Conservation (phyloP, 257 asterid genomes). For the Orobanche coerulescens region DNA sequence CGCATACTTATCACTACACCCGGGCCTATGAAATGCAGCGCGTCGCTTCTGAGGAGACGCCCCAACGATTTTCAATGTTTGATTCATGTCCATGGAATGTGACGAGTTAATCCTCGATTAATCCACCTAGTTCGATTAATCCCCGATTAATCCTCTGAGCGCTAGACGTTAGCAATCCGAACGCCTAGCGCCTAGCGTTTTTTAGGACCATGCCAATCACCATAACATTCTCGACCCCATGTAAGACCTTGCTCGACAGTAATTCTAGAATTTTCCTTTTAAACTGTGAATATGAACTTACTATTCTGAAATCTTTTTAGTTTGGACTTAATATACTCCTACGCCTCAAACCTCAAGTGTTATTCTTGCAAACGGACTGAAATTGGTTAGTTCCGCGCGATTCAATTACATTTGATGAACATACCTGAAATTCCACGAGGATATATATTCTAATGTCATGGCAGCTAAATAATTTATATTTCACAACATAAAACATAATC, state of each 20-base stretch:
- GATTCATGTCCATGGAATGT: too few relatives aligned
- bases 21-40: too few relatives aligned
- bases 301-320: constrained; percentile 7
- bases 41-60: too few relatives aligned
- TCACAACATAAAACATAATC: constrained; percentile 5
- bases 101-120: too few relatives aligned
- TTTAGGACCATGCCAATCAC: too few relatives aligned
- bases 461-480: background rate
- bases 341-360: constrained; percentile 2
- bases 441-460: background rate
- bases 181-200: too few relatives aligned
- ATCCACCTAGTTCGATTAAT: too few relatives aligned
- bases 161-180: too few relatives aligned
- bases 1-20: too few relatives aligned
- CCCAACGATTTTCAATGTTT: too few relatives aligned
- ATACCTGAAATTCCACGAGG: constrained; percentile 1
- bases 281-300: constrained; percentile 10
- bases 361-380: constrained; percentile 7
- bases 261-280: constrained; percentile 1
- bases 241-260: background rate
- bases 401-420: background rate
- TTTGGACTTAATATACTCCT: background rate
- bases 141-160: too few relatives aligned
- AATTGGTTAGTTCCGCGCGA: background rate
- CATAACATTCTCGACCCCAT: background rate